Conservation (phyloP, 805 yeast species). For the Grigorovia jiainica region DNA sequence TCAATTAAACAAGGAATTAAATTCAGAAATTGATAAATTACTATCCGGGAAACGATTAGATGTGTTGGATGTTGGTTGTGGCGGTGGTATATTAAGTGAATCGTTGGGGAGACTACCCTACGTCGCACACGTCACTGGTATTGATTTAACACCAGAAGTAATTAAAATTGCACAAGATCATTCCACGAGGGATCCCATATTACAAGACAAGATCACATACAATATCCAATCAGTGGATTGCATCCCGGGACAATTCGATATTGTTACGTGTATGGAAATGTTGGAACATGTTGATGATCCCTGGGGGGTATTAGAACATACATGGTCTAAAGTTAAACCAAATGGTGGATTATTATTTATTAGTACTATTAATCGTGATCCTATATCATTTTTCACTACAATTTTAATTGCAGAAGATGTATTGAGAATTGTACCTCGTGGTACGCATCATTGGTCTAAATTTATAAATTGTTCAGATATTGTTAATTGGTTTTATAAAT, state of each 20-base stretch:
- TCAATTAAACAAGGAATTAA: conserved; percentile 43
- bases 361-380: conserved; percentile 87
- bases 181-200: conserved; percentile 51
- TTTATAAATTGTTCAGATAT: conserved; percentile 75
- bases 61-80: conserved; percentile 90
- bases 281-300: conserved; percentile 92
- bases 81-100: conserved; percentile 93
- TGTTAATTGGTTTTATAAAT: conserved; percentile 48
- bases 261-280: conserved; percentile 88
- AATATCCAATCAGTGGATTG: conserved; percentile 55
- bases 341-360: conserved; percentile 71
- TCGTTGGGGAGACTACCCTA: conserved; percentile 68
- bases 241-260: conserved; percentile 45
- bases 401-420: conserved; percentile 82
- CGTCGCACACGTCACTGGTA: conserved; percentile 59
- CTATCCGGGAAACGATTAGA: conserved; percentile 30
- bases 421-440: conserved; percentile 74
- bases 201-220: conserved; percentile 50
- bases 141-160: conserved; percentile 81
- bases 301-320: conserved; percentile 55
- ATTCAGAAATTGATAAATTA: conserved; percentile 28
- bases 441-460: conserved; percentile 83
- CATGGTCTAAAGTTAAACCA: conserved; percentile 55
- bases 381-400: conserved; percentile 83
- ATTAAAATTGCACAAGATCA: conserved; percentile 71